phyloP scores from a whole-genome alignment of 1,139 yeast genomes.

The Eremothecium gossypii region DNA sequence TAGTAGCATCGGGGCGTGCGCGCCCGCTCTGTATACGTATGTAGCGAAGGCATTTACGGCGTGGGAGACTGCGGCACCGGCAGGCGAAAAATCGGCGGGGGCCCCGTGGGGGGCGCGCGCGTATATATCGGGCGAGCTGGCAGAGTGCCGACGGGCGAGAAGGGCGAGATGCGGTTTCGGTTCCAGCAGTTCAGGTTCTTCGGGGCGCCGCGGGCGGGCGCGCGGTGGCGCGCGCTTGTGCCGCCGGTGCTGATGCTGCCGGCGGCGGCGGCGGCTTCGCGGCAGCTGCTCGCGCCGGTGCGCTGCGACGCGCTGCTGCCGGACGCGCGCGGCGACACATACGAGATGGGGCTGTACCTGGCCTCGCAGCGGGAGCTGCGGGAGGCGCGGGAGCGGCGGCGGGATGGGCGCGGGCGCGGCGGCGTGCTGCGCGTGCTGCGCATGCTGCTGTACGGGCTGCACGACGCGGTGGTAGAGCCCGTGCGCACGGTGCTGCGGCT shows the following conservation, averaged over 20 bases:
- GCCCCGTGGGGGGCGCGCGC: too few relatives aligned
- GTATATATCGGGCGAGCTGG: too few relatives aligned
- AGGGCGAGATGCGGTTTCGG: not conserved
- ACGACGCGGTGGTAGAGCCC: slow-evolving; percentile 60
- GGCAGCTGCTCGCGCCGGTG: slow-evolving; percentile 4
- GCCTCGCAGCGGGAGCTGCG: slow-evolving; percentile 47
- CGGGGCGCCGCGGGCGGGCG: too few relatives aligned
- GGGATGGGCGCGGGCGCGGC: slow-evolving; percentile 10
- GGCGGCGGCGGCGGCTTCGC: not conserved
- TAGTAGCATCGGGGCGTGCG: slow-evolving; percentile 20
- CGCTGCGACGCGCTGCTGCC: slow-evolving; percentile 31
- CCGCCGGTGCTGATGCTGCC: too few relatives aligned
- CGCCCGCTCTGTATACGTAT: too few relatives aligned
- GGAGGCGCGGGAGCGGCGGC: slow-evolving; percentile 25
- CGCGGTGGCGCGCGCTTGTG: too few relatives aligned
- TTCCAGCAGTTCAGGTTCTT: not conserved
- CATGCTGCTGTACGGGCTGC: slow-evolving; percentile 35
- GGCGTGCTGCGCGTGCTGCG: slow-evolving; percentile 29
- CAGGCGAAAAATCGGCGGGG: too few relatives aligned
- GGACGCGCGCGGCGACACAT: slow-evolving; percentile 47
- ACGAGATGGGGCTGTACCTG: slow-evolving; percentile 55
- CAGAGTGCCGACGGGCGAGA: not conserved
- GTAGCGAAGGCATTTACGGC: too few relatives aligned
- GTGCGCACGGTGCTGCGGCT: slow-evolving; percentile 58
- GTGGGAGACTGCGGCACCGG: too few relatives aligned